These are phyloP conservation scores for Periglandula ipomoeae DNA, from an alignment of 2,329 filamentous ascomycete genomes.

Conservation along the genomic window DNA sequence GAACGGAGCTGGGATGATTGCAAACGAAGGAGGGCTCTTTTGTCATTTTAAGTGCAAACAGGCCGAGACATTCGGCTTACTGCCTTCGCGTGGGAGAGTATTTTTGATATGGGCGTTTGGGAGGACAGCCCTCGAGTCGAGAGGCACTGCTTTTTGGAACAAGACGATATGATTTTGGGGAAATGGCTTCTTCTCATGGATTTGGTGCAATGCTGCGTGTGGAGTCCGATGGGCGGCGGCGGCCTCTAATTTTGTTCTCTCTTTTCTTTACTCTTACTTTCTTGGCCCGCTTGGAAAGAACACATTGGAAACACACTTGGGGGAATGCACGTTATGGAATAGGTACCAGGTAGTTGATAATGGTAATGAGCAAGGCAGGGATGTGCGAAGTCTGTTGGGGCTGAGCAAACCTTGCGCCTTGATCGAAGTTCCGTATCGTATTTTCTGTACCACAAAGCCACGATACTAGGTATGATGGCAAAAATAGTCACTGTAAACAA, in stretches of 20 bases:
- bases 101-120: conserved; percentile 7
- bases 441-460: not conserved
- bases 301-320: conserved; percentile 7
- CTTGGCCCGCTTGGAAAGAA: conserved; percentile 1
- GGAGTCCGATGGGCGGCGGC: not conserved
- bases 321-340: conserved; percentile 7
- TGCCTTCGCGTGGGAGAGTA: not conserved
- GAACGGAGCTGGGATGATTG: no score
- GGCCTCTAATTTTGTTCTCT: not conserved
- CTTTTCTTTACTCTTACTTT: not conserved
- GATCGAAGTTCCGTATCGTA: not conserved
- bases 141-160: conserved; percentile 1
- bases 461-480: not conserved
- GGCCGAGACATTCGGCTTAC: not conserved
- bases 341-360: conserved; percentile 11
- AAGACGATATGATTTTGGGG: not conserved
- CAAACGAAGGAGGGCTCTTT: no score
- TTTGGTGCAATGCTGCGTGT: not conserved
- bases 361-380: conserved; percentile 10
- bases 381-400: not conserved
- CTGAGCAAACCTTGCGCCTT: not conserved
- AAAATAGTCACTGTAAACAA: not conserved
- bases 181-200: conserved; percentile 1
- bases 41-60: not conserved
- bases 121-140: not conserved